These are phyloP conservation scores for Pilobolus umbonatus DNA, from an alignment of 192 early-diverging fungal genomes.

Conservation along the genomic window DNA sequence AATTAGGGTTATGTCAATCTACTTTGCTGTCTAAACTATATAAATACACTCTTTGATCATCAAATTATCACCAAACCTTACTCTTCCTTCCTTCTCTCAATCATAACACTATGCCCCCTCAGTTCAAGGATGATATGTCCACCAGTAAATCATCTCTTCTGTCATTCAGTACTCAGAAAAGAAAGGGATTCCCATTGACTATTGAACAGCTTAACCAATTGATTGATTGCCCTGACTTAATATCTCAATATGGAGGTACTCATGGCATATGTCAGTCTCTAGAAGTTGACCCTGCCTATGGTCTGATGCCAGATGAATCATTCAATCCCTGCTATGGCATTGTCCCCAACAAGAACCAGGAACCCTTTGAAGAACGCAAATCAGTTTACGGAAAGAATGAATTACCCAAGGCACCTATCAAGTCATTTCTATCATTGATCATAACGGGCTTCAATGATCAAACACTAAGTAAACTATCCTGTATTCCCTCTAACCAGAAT, in stretches of 20 bases:
- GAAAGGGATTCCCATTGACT: no score
- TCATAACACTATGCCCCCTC: no score
- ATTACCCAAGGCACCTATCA: conserved; percentile 49
- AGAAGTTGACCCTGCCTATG: conserved; percentile 56
- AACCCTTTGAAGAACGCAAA: conserved; percentile 38
- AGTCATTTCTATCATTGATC: conserved; percentile 54
- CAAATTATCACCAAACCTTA: no score
- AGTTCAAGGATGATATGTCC: no score
- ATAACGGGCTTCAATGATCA: conserved; percentile 63
- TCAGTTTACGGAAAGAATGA: conserved; percentile 43
- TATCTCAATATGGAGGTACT: conserved; percentile 54
- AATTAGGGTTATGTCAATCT: no score
- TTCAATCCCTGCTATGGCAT: conserved; percentile 21
- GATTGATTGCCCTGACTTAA: conserved; percentile 57
- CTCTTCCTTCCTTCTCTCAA: no score
- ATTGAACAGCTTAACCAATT: conserved; percentile 25
- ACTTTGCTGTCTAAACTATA: no score
- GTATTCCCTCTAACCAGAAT: background rate
- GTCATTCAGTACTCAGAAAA: no score
- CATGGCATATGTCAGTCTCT: conserved; percentile 54
- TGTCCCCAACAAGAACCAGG: background rate
- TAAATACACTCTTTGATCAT: no score
- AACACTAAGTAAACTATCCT: conserved; percentile 49
- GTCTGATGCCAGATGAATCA: conserved; percentile 49
- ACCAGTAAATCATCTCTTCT: no score